Evolutionary conservation across 805 yeast genomes (phyloP).

Genomic region (Starmerella apicola): DNA sequence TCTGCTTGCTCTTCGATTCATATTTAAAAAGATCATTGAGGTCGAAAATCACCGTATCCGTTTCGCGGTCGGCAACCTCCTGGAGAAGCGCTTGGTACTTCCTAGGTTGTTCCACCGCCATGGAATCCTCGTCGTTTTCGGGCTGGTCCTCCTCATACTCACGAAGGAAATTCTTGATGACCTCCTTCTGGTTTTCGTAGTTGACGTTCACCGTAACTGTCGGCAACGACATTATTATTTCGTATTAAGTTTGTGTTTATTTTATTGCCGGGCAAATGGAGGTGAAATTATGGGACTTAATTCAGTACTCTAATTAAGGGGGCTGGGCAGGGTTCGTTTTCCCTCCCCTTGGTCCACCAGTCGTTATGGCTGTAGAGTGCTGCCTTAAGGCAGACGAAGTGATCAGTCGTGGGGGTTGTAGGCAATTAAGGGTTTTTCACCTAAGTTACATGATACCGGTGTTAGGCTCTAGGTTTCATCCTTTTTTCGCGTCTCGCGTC

Average conservation of each 20-base stretch:
- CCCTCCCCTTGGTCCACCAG: too few relatives aligned
- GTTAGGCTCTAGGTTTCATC: too few relatives aligned
- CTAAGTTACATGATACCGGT: too few relatives aligned
- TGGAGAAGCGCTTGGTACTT: conserved; percentile 71
- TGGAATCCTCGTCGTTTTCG: conserved; percentile 13
- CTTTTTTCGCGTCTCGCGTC: too few relatives aligned
- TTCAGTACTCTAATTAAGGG: too few relatives aligned
- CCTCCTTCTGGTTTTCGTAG: conserved; percentile 49
- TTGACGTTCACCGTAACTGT: conserved; percentile 42
- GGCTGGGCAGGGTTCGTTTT: too few relatives aligned
- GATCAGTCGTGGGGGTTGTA: too few relatives aligned
- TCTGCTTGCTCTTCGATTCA: conserved; percentile 37
- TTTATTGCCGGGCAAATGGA: conserved; percentile 3
- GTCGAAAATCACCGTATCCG: conserved; percentile 55
- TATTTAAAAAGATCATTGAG: conserved; percentile 71
- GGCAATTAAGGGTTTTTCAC: too few relatives aligned
- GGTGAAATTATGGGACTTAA: too few relatives aligned
- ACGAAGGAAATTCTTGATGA: conserved; percentile 51
- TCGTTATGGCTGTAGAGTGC: too few relatives aligned
- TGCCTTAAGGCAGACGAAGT: too few relatives aligned
- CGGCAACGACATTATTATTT: conserved; percentile 19
- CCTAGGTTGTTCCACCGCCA: conserved; percentile 16
- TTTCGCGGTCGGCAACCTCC: conserved; percentile 71
- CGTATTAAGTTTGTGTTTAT: too few relatives aligned
- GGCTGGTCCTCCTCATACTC: conserved; percentile 34